Conservation (phyloP, 805 yeast genomes). For the Yarrowia phangngaensis region DNA sequence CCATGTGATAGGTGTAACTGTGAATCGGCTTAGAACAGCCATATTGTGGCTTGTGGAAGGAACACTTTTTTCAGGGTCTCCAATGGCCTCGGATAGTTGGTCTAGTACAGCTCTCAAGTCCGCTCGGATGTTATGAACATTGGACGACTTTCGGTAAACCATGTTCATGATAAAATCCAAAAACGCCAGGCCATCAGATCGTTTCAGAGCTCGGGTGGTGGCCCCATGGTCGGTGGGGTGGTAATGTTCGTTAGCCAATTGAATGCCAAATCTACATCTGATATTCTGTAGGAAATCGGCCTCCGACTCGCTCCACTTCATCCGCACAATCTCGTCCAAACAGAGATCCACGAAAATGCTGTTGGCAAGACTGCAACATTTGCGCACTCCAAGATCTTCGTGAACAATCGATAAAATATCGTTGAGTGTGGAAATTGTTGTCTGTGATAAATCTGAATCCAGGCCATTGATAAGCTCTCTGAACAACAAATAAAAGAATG, state of each 20-base stretch:
- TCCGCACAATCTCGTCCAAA: constrained; percentile 50
- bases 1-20: constrained; percentile 34
- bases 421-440: constrained; percentile 34
- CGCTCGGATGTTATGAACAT: constrained; percentile 55
- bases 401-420: constrained; percentile 62
- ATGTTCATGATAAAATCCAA: constrained; percentile 53
- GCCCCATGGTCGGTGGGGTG: constrained; percentile 66
- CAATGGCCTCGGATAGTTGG: constrained; percentile 63
- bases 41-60: constrained; percentile 40
- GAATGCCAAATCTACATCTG: constrained; percentile 71
- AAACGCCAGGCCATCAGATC: constrained; percentile 42
- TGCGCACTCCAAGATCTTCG: constrained; percentile 63
- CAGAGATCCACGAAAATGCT: constrained; percentile 61
- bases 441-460: constrained; percentile 31
- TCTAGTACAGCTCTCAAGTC: constrained; percentile 75
- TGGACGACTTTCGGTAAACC: constrained; percentile 55
- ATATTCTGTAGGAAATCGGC: constrained; percentile 72
- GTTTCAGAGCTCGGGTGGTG: constrained; percentile 42
- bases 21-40: constrained; percentile 47
- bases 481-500: constrained; percentile 41
- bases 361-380: constrained; percentile 61
- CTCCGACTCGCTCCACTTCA: constrained; percentile 52
- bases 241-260: constrained; percentile 55
- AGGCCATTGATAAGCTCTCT: constrained; percentile 36
- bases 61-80: constrained; percentile 48